phyloP scores from a whole-genome alignment of 495 filamentous ascomycete species.

The Trichoderma erinaceum region DNA sequence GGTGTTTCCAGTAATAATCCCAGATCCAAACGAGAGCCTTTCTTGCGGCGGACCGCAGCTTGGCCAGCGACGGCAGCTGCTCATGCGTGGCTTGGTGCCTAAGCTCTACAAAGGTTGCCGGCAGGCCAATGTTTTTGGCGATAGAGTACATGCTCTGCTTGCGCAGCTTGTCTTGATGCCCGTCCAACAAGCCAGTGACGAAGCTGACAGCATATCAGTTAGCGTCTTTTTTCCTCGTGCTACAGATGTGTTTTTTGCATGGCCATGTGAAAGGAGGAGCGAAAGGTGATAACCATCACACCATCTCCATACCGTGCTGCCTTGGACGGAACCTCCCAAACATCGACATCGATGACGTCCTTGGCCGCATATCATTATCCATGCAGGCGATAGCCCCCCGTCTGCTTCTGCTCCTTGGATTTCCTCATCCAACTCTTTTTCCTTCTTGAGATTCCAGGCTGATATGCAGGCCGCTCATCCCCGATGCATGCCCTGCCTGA shows the following conservation, averaged over 20 bases:
- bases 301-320: background rate
- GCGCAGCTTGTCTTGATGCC: slow-evolving; percentile 59
- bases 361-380: background rate
- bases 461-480: background rate
- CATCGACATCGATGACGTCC: background rate
- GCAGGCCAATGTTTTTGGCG: slow-evolving; percentile 67
- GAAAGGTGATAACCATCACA: background rate
- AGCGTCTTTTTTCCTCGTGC: background rate
- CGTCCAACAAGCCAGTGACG: slow-evolving; percentile 81
- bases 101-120: slow-evolving; percentile 80
- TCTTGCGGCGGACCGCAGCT: slow-evolving; percentile 57
- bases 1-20: slow-evolving; percentile 71
- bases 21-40: slow-evolving; percentile 80
- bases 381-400: background rate
- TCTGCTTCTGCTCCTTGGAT: background rate
- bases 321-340: background rate
- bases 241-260: background rate
- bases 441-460: background rate
- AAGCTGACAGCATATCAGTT: slow-evolving; percentile 50
- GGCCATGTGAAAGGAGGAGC: background rate
- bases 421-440: background rate
- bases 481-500: background rate
- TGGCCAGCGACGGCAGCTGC: slow-evolving; percentile 66
- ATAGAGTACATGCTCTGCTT: slow-evolving; percentile 78
- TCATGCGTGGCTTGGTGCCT: slow-evolving; percentile 87